Base-by-base conservation (phyloP, 345 rosid genomes). In the Dipteronia dyeriana region DNA sequence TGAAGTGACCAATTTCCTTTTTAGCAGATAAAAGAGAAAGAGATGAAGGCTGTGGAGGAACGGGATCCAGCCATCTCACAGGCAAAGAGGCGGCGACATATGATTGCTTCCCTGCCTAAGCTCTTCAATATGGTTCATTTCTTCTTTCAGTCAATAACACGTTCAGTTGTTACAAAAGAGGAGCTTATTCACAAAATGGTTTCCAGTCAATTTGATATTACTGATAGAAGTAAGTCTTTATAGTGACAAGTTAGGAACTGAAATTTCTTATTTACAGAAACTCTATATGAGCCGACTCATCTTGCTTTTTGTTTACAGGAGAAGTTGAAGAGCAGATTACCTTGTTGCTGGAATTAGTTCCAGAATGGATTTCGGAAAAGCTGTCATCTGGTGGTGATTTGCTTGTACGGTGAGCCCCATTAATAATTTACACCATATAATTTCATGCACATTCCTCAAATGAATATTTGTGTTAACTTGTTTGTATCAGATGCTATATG, bases 351-450 rank as follows among this genome's bases (percentile, higher is more conserved):
- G 96, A 94, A 78, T 83, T 92, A 20, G 96, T 88, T 76, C 99
- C 98, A 0, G 94, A 92, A 68, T 92, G 97, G 99, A 90, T 97
- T 4, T 85, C 88, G 9, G 93, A 91, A 85, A 94, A 91, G 82
- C 68, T 43, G 31, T 81, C 92, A n/a, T 86, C 86, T 43, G 54
- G 87, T 53, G 97, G 98, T 17, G 98, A 92, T 77, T 14, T 82
- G 54, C 89, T 97, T 74, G 68, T 92, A 13, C 83, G 97, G 98
- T 94, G 73, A 88, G 91, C 73, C 49, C 39, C 38, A 3, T 19
- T 53, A 9, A 29, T 20, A 53, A 9, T 43, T 45, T 38, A 41
- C 39, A 23, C 31, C 67, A 65, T 9, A 0, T 9, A 2, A 26
- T 41, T 29, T 20, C 16, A 17, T 17, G 68, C 66, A 38, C 13